These are phyloP conservation scores for Pistacia atlantica DNA, from an alignment of 345 rosid genomes.

Conservation along the genomic window DNA sequence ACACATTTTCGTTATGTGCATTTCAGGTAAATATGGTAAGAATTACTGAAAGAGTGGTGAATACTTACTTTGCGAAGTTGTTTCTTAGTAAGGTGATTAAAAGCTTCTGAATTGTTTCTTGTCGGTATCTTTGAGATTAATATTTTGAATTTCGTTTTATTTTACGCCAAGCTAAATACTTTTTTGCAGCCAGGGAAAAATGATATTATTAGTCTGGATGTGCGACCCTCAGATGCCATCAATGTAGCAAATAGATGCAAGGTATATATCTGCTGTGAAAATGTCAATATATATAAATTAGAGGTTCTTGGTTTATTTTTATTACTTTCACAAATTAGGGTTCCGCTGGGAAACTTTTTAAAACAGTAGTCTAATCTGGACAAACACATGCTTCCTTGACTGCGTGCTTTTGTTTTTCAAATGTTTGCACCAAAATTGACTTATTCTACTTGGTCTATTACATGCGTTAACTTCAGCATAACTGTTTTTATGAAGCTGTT, in stretches of 20 bases:
- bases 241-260: slow-evolving; percentile 70
- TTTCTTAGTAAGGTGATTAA: slow-evolving; percentile 67
- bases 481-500: slow-evolving; percentile 10
- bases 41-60: slow-evolving; percentile 72
- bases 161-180: slow-evolving; percentile 20
- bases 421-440: neutral
- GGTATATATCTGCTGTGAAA: slow-evolving; percentile 31
- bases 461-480: slow-evolving; percentile 5
- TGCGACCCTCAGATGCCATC: slow-evolving; percentile 93
- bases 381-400: neutral
- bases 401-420: neutral
- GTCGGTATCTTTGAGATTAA: slow-evolving; percentile 4
- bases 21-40: slow-evolving; percentile 84
- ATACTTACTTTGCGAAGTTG: slow-evolving; percentile 71
- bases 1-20: neutral
- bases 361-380: neutral
- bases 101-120: slow-evolving; percentile 21
- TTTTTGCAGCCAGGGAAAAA: slow-evolving; percentile 67
- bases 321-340: neutral
- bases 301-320: neutral
- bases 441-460: neutral
- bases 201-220: slow-evolving; percentile 61
- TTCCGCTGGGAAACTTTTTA: neutral
- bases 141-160: slow-evolving; percentile 7
- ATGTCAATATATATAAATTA: neutral